Evolutionary conservation across 768 basidiomycete genomes (phyloP), one percentile per base, ranked within the genome.

Genomic region (Tephrocybe sp.): DNA sequence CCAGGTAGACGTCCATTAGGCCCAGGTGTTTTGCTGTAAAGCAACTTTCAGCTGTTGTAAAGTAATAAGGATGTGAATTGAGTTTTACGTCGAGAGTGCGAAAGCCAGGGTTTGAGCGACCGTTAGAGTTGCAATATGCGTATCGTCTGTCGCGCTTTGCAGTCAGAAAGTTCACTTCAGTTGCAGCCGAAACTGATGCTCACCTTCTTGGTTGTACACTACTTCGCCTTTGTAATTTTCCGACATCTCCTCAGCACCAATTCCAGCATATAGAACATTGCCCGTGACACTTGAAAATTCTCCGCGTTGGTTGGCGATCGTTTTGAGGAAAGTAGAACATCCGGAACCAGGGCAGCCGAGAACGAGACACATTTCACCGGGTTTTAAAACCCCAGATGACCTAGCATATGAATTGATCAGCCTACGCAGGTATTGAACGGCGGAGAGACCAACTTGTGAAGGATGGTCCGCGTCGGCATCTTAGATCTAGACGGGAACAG

Each of bases 301-400:
- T 4, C 75, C 73, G 1, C 83, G 80, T 56, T 85, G 79, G 65
- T 94, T 93, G 11, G 93, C 78, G 42, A 96, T 78, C 0, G 79
- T 78, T 68, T 92, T 93, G 39, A 97, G 79, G 44, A 97, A 76
- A 0, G 94, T 92, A 23, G 80, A 84, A 65, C 93, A 94, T 3
- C 93, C 93, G 0, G 90, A 83, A 15, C 88, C 88, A 0, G 93
- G 93, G 23, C 90, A 78, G 25, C 93, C 93, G 20, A 94, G 78
- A 9, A 94, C 91, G 28, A 93, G 78, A 61, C 90, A 86, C 91
- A 94, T 93, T 74, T 94, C 86, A 14, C 90, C 85, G 0, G 88
- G 81, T 55, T 87, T 84, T 33, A 91, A 68, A 14, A 84, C 72
- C 34, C 90, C 91, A 6, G 82, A 84, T 20, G 79, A 79, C 54